Evolutionary conservation across 768 basidiomycete genomes (phyloP).

Genomic region (Boletus sp.): DNA sequence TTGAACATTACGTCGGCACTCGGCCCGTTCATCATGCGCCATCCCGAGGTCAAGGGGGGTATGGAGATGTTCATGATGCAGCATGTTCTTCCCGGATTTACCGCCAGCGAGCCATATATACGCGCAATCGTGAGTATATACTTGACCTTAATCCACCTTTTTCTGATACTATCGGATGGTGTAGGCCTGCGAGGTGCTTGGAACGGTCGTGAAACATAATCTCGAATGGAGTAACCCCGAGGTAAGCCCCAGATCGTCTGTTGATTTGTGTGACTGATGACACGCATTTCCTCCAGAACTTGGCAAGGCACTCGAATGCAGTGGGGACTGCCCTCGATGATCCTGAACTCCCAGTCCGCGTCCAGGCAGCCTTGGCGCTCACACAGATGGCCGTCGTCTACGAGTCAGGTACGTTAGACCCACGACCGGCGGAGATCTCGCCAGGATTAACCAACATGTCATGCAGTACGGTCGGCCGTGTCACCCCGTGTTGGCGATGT

Average conservation of each 20-base stretch:
- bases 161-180: not conserved
- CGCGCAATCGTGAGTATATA: constrained; percentile 64
- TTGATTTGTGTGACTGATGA: not conserved
- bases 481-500: constrained; percentile 81
- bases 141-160: not conserved
- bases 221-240: constrained; percentile 63
- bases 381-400: constrained; percentile 70
- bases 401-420: constrained; percentile 50
- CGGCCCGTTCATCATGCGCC: constrained; percentile 77
- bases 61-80: constrained; percentile 78
- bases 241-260: constrained; percentile 35
- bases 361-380: constrained; percentile 78
- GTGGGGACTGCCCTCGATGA: constrained; percentile 73
- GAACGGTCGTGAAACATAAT: constrained; percentile 68
- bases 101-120: constrained; percentile 65
- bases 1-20: constrained; percentile 79
- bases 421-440: not conserved
- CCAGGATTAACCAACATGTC: not conserved
- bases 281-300: constrained; percentile 40
- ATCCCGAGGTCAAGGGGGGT: constrained; percentile 72
- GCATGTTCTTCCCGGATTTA: constrained; percentile 74
- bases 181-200: constrained; percentile 80
- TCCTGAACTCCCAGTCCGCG: constrained; percentile 75
- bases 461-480: constrained; percentile 63
- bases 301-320: constrained; percentile 62